phyloP scores from a whole-genome alignment of 75 land plant species.

The Chamaecyparis obtusa region DNA sequence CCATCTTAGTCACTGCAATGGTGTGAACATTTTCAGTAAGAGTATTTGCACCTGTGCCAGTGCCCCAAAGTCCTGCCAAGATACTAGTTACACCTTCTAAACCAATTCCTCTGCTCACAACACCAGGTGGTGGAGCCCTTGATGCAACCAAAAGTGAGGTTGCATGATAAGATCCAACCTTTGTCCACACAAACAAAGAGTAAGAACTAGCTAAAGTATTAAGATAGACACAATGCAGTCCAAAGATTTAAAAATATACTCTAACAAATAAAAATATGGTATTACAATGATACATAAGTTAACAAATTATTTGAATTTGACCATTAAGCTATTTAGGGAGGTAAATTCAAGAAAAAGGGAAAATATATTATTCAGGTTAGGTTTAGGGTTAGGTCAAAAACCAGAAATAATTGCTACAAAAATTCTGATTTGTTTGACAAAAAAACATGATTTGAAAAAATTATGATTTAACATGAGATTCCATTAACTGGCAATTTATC shows the following conservation, averaged over 20 bases:
- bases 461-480: no score
- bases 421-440: no score
- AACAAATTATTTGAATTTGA: not conserved
- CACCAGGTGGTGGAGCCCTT: conserved; percentile 89
- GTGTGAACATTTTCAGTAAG: conserved; percentile 97
- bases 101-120: conserved; percentile 87
- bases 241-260: not conserved
- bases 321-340: not conserved
- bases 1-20: conserved; percentile 96
- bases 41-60: conserved; percentile 88
- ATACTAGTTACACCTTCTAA: conserved; percentile 86
- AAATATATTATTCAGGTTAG: not conserved
- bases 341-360: not conserved
- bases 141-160: conserved; percentile 91
- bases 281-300: not conserved
- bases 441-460: no score
- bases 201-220: not conserved
- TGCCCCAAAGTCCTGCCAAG: conserved; percentile 95
- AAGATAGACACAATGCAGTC: not conserved
- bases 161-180: conserved; percentile 99
- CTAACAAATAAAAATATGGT: not conserved
- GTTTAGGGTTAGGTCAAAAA: not conserved
- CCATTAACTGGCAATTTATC: no score
- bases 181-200: not conserved
- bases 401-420: no score